These are phyloP conservation scores for Hypoxylon sp. DNA, from an alignment of 2,329 filamentous ascomycete genomes.

Conservation along the genomic window DNA sequence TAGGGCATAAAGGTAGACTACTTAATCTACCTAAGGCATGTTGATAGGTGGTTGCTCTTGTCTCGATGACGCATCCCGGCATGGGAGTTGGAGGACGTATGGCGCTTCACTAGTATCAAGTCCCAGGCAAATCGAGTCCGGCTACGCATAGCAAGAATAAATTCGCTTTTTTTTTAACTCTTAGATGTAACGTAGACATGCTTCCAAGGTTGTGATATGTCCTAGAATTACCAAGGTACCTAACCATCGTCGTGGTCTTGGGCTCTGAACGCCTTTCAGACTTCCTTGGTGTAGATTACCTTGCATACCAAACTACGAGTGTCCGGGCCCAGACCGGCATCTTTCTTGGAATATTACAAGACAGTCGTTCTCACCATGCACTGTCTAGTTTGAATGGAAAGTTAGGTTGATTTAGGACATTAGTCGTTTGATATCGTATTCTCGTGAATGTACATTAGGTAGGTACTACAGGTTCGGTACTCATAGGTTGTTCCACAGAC, in stretches of 20 bases:
- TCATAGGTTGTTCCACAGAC: not conserved
- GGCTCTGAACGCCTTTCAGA: not conserved
- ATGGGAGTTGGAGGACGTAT: not conserved
- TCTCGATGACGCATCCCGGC: not conserved
- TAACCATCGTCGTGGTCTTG: not conserved
- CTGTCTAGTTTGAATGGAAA: not conserved
- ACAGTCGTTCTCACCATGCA: not conserved
- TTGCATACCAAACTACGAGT: not conserved
- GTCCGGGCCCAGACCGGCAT: not conserved
- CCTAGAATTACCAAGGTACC: not conserved
- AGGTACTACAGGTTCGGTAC: too few relatives aligned
- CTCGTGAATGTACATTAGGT: not conserved
- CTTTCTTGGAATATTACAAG: not conserved
- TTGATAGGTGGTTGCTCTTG: not conserved
- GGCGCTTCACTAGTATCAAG: not conserved
- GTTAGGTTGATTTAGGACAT: not conserved
- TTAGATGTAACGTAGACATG: not conserved
- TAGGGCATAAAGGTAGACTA: not conserved
- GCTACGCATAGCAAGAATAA: conserved; percentile 1
- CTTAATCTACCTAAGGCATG: not conserved
- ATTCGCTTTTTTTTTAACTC: not conserved
- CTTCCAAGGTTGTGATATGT: not conserved
- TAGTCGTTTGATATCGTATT: not conserved
- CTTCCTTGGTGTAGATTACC: not conserved
- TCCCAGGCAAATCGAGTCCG: not conserved